Percentiles rank a stretch among this genome's conserved stretches.
These are phyloP conservation scores for Ophiostoma tasmaniense DNA, from an alignment of 2,329 filamentous ascomycete species.

Conservation along the genomic window DNA sequence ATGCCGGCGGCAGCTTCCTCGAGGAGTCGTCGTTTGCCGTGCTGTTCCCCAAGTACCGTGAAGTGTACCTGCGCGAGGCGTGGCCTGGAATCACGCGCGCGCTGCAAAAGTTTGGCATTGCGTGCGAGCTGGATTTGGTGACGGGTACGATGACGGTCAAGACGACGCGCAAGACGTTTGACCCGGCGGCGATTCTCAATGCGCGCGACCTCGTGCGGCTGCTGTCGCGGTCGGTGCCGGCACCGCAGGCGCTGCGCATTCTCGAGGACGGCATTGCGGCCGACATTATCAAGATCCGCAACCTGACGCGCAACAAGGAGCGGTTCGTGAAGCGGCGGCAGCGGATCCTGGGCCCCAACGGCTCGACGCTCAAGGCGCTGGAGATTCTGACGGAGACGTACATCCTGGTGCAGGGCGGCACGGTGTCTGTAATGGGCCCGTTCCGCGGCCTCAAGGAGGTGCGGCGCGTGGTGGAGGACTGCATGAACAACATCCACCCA, in stretches of 20 bases:
- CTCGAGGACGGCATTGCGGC: conserved; percentile 71
- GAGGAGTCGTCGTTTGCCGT: conserved; percentile 87
- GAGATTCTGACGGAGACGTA: conserved; percentile 88
- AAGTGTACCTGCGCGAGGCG: conserved; percentile 83
- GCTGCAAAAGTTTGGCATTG: conserved; percentile 80
- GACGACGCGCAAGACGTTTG: conserved; percentile 84
- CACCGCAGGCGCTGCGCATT: conserved; percentile 88
- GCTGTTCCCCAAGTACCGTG: conserved; percentile 92
- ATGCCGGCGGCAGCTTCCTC: conserved; percentile 72
- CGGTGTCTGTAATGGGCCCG: conserved; percentile 79
- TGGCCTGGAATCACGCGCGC: conserved; percentile 87
- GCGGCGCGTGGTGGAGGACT: conserved; percentile 81
- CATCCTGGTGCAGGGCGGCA: conserved; percentile 93
- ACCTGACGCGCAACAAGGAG: conserved; percentile 84
- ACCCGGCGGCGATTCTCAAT: conserved; percentile 87
- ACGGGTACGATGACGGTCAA: conserved; percentile 96
- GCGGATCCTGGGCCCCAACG: conserved; percentile 82
- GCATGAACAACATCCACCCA: conserved; percentile 94
- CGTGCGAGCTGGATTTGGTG: conserved; percentile 85
- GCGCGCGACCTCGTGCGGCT: conserved; percentile 91
- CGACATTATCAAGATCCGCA: conserved; percentile 94
- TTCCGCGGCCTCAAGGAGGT: conserved; percentile 93
- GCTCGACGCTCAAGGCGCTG: conserved; percentile 86
- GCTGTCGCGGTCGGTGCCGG: conserved; percentile 81
- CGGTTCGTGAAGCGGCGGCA: conserved; percentile 92